phyloP scores from a whole-genome alignment of 768 basidiomycete genomes.

The Lactifluus rugatus region DNA sequence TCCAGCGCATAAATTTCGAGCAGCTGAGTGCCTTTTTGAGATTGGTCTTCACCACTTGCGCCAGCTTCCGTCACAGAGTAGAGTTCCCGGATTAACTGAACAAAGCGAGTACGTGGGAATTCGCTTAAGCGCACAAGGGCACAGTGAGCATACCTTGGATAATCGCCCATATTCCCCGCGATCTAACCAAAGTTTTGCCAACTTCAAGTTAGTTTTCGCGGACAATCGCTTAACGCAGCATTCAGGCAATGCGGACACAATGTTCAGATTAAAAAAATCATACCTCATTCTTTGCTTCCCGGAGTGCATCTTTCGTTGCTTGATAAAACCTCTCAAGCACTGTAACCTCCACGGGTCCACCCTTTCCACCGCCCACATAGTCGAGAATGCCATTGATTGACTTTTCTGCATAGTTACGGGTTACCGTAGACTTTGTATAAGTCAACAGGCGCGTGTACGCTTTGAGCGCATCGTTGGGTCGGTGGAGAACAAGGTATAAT shows the following conservation, averaged over 20 bases:
- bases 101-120: not conserved
- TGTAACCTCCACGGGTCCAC: conserved; percentile 69
- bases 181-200: conserved; percentile 96
- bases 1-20: conserved; percentile 97
- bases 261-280: not conserved
- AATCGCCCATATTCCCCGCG: conserved; percentile 82
- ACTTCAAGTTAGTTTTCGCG: conserved; percentile 91
- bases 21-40: conserved; percentile 88
- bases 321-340: conserved; percentile 94
- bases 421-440: conserved; percentile 93
- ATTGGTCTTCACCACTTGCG: conserved; percentile 68
- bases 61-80: conserved; percentile 52
- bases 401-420: conserved; percentile 95
- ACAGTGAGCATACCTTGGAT: conserved; percentile 46
- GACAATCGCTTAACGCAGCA: conserved; percentile 59
- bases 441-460: conserved; percentile 81
- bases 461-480: conserved; percentile 75
- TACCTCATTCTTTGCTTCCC: conserved; percentile 95
- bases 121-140: not conserved
- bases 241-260: not conserved
- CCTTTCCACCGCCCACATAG: conserved; percentile 88
- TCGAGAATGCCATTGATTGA: conserved; percentile 97
- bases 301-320: conserved; percentile 78
- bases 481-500: conserved; percentile 66
- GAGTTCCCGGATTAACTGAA: conserved; percentile 67